Evolutionary conservation across 23 red algal genomes (phyloP), one percentile per base, ranked within the genome.

Genomic region (Agarophyton chilense): DNA sequence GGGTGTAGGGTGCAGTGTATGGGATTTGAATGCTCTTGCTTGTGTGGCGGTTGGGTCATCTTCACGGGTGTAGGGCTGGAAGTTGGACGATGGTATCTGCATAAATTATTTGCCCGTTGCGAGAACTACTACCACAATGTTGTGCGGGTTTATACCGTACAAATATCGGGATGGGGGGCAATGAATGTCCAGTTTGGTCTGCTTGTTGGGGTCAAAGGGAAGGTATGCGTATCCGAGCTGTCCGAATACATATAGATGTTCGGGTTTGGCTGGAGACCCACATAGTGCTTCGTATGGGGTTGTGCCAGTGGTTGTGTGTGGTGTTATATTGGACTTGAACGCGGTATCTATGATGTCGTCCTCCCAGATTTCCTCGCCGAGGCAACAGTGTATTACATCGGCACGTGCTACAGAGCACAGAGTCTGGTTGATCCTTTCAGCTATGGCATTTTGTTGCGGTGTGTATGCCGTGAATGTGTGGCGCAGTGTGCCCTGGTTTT

Each of bases 321-420:
- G 62, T 0, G 0, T 87, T 7, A 76, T 35, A 50, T 87, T 87
- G 39, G 73, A 87, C 33, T 75, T 87, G 64, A 38, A 75, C 0
- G 65, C 64, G 11, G 49, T 7, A 31, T 74, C 8, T 31, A 16
- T 46, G 6, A 77, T 26, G 7, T 31, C 36, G 47, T 77, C 41
- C 11, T 77, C 72, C 40, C 72, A 77, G 72, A 7, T 21, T 22
- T 47, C 47, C 2, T 77, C 36, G 14, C 7, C 10, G 2, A 77
- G 6, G 17, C 24, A 14, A 38, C 43, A 26, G 40, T 77, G 72
- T 47, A 46, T 51, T 21, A 77, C 34, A 40, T 47, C 31, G 2
- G 40, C 36, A 4, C 72, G 10, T 5, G 72, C 72, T 26, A 24
- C 22, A 14, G 6, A 52, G 21, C 13, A 22, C 19, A 77, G 9